Percentiles rank a stretch among this genome's conserved stretches.
Conservation (phyloP, 139 green algal genomes). For the Chlorella sp. region DNA sequence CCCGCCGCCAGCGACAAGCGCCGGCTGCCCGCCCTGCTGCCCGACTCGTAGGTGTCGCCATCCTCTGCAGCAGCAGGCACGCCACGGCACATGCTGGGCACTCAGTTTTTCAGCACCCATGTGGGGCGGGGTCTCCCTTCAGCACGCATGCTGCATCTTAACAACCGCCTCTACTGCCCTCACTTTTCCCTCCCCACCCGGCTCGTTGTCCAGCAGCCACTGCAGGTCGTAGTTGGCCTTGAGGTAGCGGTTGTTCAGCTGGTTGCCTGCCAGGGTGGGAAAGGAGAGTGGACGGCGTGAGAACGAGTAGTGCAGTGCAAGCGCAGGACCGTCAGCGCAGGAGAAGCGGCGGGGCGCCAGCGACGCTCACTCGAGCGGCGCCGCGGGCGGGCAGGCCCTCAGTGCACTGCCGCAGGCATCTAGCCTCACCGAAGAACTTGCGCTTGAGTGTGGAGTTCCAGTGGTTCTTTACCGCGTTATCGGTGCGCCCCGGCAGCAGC, state of each 20-base stretch:
- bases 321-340: too few species aligned
- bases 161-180: not conserved
- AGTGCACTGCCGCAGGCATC: too few species aligned
- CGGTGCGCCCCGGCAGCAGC: slow-evolving; percentile 75
- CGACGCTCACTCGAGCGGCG: too few species aligned
- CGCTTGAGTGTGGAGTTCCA: slow-evolving; percentile 79
- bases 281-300: not conserved
- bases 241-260: slow-evolving; percentile 39
- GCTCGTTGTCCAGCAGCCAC: slow-evolving; percentile 47
- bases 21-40: too few species aligned
- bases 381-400: too few species aligned
- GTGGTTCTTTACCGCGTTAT: slow-evolving; percentile 85
- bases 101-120: not conserved
- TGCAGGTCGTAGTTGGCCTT: slow-evolving; percentile 23
- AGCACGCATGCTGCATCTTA: not conserved
- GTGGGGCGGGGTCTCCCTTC: too few species aligned
- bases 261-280: slow-evolving; percentile 5
- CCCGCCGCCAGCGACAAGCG: too few species aligned
- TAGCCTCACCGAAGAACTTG: slow-evolving; percentile 49
- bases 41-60: too few species aligned
- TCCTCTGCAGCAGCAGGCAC: not conserved
- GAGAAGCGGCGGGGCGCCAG: too few species aligned
- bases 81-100: not conserved
- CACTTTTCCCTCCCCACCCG: slow-evolving; percentile 25
- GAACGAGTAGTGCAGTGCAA: too few species aligned